phyloP scores from a whole-genome alignment of 2,329 filamentous ascomycete species.

The Beauveria medogensis region DNA sequence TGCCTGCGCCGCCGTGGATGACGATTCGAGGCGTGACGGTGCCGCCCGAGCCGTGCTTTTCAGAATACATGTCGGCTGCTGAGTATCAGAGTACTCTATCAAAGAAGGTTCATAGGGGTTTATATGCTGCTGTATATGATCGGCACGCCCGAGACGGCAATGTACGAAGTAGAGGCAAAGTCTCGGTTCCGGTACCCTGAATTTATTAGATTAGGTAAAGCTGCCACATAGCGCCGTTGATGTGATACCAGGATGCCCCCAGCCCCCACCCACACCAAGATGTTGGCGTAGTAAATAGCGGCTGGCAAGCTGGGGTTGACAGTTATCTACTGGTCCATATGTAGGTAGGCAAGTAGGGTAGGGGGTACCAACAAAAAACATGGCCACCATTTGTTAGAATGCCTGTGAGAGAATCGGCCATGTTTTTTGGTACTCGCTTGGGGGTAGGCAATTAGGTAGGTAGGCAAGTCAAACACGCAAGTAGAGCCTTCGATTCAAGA shows the following conservation, averaged over 20 bases:
- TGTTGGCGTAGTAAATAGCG: not conserved
- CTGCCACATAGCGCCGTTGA: not conserved
- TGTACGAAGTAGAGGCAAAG: not conserved
- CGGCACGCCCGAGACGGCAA: not conserved
- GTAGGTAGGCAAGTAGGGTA: too few species aligned
- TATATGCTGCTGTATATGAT: not conserved
- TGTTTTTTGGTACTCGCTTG: too few species aligned
- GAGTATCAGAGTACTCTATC: not conserved
- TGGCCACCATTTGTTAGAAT: too few species aligned
- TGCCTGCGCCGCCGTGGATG: slow-evolving; percentile 63
- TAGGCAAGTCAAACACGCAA: too few species aligned
- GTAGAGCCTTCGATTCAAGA: not conserved
- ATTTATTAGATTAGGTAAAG: slow-evolving; percentile 4
- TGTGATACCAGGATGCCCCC: not conserved
- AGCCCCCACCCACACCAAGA: not conserved
- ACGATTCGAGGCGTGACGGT: slow-evolving; percentile 50
- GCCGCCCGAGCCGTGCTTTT: slow-evolving; percentile 13
- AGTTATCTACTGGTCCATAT: too few species aligned
- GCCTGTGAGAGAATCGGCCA: too few species aligned
- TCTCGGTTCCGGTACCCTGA: slow-evolving; percentile 7
- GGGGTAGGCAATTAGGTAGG: too few species aligned
- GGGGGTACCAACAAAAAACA: too few species aligned
- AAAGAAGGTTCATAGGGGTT: not conserved
- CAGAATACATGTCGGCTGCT: slow-evolving; percentile 33
- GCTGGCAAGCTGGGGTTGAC: too few species aligned